Evolutionary conservation across 1,284 basidiomycete genomes (phyloP), one percentile per base, ranked within the genome.

Genomic region (Volvariella volvacea): DNA sequence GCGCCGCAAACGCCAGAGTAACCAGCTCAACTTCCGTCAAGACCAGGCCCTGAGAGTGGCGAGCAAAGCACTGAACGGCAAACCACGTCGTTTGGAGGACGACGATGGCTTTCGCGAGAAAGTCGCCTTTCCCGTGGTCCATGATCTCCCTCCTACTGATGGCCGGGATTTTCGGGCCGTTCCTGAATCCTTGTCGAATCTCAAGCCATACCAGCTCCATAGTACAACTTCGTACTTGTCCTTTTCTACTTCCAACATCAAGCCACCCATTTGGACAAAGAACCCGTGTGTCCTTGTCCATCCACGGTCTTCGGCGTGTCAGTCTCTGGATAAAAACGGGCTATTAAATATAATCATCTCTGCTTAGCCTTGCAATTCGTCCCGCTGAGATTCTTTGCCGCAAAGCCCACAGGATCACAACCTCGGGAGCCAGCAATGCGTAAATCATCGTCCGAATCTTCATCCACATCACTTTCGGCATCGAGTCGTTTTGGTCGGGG

Each of bases 221-320:
- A 59, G 59, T 4, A 48, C 30, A 33, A 64, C 57, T n/a, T 55
- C 55, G n/a, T 49, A 43, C 31, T 48, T 45, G 3, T 45, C 8
- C 43, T 40, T 10, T 37, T 43, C 15, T 36, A 38, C 16, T 46
- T 37, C n/a, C 52, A 43, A 19, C 49, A 40, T 28, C 55, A 59
- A 1, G 54, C n/a, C 60, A 16, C 58, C 57, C 60, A 61, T 61
- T n/a, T 50, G 46, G 14, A 47, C 39, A 25, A 60, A 61, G 36
- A 50, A 55, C 2, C 50, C 54, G 30, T 62, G 25, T 6, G 12
- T 28, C 25, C 12, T 28, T 12, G 25, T 28, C 25, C 25, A 28
- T 6, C 12, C 12, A 6, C 12, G 25, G 25, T 28, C 25, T 28
- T 6, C 6, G 12, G 12, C 12, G 6, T 28, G 12, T 28, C 12